A percentile compares a stretch with the other conserved stretches of the same genome.
These are phyloP conservation scores for Coniochaeta sp. DNA, from an alignment of 2,329 filamentous ascomycete species.

Conservation along the genomic window DNA sequence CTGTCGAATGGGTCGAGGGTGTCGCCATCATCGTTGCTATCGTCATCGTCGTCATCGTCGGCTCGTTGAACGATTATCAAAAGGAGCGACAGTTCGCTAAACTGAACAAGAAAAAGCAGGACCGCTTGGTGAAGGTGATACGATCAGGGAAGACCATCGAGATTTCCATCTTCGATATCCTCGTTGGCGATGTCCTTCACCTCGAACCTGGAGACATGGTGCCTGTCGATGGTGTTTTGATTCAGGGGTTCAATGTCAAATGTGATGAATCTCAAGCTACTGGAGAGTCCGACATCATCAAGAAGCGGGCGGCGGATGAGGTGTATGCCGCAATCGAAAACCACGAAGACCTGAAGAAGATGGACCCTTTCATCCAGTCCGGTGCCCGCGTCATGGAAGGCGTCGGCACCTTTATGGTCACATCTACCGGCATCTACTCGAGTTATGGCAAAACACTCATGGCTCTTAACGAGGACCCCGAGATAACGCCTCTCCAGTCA, in stretches of 20 bases:
- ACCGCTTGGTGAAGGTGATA: slow-evolving; percentile 63
- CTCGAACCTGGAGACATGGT: slow-evolving; percentile 71
- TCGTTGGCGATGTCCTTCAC: slow-evolving; percentile 63
- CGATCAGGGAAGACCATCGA: slow-evolving; percentile 65
- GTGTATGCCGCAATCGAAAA: slow-evolving; percentile 63
- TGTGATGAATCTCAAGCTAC: slow-evolving; percentile 74
- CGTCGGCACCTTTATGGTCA: slow-evolving; percentile 66
- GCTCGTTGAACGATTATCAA: slow-evolving; percentile 71
- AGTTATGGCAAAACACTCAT: slow-evolving; percentile 71
- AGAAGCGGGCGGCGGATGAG: slow-evolving; percentile 59
- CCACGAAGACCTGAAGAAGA: slow-evolving; percentile 58
- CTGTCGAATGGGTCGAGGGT: slow-evolving; percentile 73
- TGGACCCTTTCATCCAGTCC: slow-evolving; percentile 81
- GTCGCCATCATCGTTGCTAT: slow-evolving; percentile 79
- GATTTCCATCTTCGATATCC: slow-evolving; percentile 60
- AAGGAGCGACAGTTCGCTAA: slow-evolving; percentile 75
- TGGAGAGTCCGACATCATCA: slow-evolving; percentile 70
- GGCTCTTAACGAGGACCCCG: slow-evolving; percentile 64
- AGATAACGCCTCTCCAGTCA: slow-evolving; percentile 68
- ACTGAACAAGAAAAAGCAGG: slow-evolving; percentile 72
- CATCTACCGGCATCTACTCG: slow-evolving; percentile 65
- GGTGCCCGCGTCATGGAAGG: slow-evolving; percentile 72
- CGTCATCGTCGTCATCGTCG: slow-evolving; percentile 67
- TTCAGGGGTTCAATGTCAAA: slow-evolving; percentile 66
- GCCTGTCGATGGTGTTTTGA: slow-evolving; percentile 65